Conservation (phyloP, 768 basidiomycete genomes). For the Lactarius hengduanensis region DNA sequence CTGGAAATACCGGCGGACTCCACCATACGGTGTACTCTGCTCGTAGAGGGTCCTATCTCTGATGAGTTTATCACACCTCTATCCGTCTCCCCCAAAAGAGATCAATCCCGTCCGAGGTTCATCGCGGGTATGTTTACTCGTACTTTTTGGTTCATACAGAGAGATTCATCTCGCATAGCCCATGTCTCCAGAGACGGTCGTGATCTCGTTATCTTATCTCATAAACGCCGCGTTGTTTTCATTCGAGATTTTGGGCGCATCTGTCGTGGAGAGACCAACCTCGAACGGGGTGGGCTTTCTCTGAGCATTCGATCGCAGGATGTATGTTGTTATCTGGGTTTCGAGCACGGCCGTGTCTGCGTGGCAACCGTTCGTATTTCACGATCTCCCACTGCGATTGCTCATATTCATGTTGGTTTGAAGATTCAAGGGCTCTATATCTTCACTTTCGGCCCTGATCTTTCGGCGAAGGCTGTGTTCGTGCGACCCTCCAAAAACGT, state of each 20-base stretch:
- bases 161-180: constrained; percentile 27
- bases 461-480: neutral
- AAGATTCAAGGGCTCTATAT: constrained; percentile 19
- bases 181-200: constrained; percentile 41
- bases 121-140: constrained; percentile 14
- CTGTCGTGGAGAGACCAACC: constrained; percentile 19
- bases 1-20: constrained; percentile 49
- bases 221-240: constrained; percentile 32
- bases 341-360: constrained; percentile 27
- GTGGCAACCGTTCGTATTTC: constrained; percentile 23
- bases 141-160: neutral
- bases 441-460: constrained; percentile 10
- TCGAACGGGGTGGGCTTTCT: neutral
- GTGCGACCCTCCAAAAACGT: constrained; percentile 12
- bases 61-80: neutral
- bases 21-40: neutral
- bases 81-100: neutral
- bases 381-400: neutral
- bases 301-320: constrained; percentile 2
- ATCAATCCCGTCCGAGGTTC: neutral
- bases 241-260: constrained; percentile 39
- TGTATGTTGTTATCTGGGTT: constrained; percentile 18
- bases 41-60: constrained; percentile 3
- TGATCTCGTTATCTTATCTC: constrained; percentile 35
- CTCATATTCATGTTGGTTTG: neutral